phyloP scores from a whole-genome alignment of 2,329 filamentous ascomycete species.

The Claviceps sp. region DNA sequence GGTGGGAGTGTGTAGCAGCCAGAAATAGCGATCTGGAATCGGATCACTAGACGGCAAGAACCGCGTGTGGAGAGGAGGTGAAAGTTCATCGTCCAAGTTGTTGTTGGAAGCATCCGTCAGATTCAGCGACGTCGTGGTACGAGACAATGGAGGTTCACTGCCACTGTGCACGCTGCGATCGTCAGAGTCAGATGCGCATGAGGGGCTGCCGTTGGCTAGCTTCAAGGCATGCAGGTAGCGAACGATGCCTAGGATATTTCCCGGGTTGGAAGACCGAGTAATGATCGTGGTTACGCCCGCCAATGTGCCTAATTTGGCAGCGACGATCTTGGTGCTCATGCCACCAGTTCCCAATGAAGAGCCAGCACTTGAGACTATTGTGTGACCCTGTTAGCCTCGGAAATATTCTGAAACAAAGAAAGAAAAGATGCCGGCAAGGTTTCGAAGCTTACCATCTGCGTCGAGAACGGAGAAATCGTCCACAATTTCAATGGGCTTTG shows the following conservation, averaged over 20 bases:
- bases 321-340: slow-evolving; percentile 96
- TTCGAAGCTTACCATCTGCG: slow-evolving; percentile 51
- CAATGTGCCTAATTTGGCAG: slow-evolving; percentile 80
- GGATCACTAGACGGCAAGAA: slow-evolving; percentile 77
- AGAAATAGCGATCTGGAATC: slow-evolving; percentile 90
- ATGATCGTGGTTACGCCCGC: slow-evolving; percentile 94
- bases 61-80: slow-evolving; percentile 63
- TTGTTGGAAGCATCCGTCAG: slow-evolving; percentile 15
- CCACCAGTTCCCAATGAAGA: slow-evolving; percentile 85
- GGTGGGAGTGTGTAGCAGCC: slow-evolving; percentile 83
- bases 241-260: slow-evolving; percentile 81
- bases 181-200: slow-evolving; percentile 5
- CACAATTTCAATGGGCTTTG: slow-evolving; percentile 80
- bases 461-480: slow-evolving; percentile 72
- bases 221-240: slow-evolving; percentile 50
- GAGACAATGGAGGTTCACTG: slow-evolving; percentile 16
- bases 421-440: background rate
- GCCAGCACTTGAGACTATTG: slow-evolving; percentile 68
- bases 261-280: slow-evolving; percentile 82
- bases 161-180: slow-evolving; percentile 10
- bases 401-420: background rate
- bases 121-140: slow-evolving; percentile 29
- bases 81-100: slow-evolving; percentile 11
- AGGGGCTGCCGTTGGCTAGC: slow-evolving; percentile 1
- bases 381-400: slow-evolving; percentile 8